Percentiles rank a stretch among this genome's conserved stretches.
These are phyloP conservation scores for Ustanciosporium gigantosporum DNA, from an alignment of 1,284 basidiomycete species.

Conservation along the genomic window DNA sequence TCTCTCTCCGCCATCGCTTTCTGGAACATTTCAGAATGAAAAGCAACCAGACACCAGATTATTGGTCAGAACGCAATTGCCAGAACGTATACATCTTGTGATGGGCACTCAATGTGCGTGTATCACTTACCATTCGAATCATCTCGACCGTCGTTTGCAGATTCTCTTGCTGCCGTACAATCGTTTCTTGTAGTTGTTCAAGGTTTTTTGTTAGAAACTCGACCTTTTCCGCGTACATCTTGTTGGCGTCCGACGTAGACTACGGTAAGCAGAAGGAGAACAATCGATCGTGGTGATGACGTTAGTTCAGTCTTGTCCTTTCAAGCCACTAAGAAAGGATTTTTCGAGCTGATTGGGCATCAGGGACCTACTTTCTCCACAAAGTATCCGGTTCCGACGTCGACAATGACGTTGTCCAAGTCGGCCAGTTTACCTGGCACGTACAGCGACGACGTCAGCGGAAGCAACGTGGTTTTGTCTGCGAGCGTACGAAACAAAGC, in stretches of 20 bases:
- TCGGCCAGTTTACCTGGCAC: conserved; percentile 87
- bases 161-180: conserved; percentile 57
- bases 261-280: conserved; percentile 11
- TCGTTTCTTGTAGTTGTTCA: conserved; percentile 57
- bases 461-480: conserved; percentile 88
- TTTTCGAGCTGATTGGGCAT: too few relatives aligned
- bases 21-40: too few relatives aligned
- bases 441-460: conserved; percentile 90
- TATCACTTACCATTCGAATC: conserved; percentile 48
- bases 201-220: conserved; percentile 54
- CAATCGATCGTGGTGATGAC: too few relatives aligned
- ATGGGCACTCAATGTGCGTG: too few relatives aligned
- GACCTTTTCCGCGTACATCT: conserved; percentile 53
- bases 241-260: conserved; percentile 48
- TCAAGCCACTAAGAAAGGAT: too few relatives aligned
- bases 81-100: too few relatives aligned
- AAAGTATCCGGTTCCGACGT: conserved; percentile 95
- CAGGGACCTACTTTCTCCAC: conserved; percentile 80
- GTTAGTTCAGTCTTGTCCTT: too few relatives aligned
- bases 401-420: conserved; percentile 84
- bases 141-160: conserved; percentile 55
- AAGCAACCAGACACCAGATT: too few relatives aligned
- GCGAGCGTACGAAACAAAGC: neutral
- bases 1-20: conserved; percentile 35
- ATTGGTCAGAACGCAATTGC: too few relatives aligned